These are phyloP conservation scores for Neohortaea acidophila DNA, from an alignment of 495 filamentous ascomycete genomes.

Conservation along the genomic window DNA sequence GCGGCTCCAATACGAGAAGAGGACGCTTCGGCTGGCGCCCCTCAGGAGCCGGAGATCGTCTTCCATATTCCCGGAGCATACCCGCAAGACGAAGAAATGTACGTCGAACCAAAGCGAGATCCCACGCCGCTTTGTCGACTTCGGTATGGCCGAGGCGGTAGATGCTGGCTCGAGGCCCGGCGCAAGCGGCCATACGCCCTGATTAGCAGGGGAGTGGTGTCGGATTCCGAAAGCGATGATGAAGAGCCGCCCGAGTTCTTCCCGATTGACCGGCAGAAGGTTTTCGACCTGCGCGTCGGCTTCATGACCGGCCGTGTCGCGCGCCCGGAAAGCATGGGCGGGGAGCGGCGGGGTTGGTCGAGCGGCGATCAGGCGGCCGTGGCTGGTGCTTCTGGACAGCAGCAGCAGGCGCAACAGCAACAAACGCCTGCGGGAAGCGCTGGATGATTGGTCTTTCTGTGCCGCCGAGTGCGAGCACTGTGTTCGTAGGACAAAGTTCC, in stretches of 20 bases:
- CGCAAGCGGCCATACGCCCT: not conserved
- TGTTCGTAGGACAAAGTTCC: too few relatives aligned
- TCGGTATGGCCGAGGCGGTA: slow-evolving; percentile 14
- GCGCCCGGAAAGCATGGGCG: slow-evolving; percentile 5
- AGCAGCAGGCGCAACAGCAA: slow-evolving; percentile 1
- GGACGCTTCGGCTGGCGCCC: slow-evolving; percentile 1
- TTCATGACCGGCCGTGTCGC: slow-evolving; percentile 4
- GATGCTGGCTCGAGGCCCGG: slow-evolving; percentile 12
- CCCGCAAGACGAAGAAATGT: slow-evolving; percentile 5
- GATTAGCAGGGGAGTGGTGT: slow-evolving; percentile 15
- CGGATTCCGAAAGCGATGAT: slow-evolving; percentile 15
- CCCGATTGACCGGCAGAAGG: slow-evolving; percentile 6
- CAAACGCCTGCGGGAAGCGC: not conserved
- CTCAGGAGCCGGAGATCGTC: slow-evolving; percentile 1
- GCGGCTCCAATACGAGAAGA: slow-evolving; percentile 1
- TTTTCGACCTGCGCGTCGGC: slow-evolving; percentile 10
- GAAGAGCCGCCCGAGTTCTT: slow-evolving; percentile 11
- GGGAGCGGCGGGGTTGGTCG: slow-evolving; percentile 1
- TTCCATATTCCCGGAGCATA: slow-evolving; percentile 14
- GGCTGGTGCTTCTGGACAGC: slow-evolving; percentile 2
- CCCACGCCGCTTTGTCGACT: slow-evolving; percentile 12
- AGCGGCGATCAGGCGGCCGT: slow-evolving; percentile 4
- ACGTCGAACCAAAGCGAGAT: slow-evolving; percentile 1
- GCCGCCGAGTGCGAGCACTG: too few relatives aligned
- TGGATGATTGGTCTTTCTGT: too few relatives aligned